These are phyloP conservation scores for Pachyrhizus erosus DNA, from an alignment of 306 rosid genomes.

Conservation along the genomic window DNA sequence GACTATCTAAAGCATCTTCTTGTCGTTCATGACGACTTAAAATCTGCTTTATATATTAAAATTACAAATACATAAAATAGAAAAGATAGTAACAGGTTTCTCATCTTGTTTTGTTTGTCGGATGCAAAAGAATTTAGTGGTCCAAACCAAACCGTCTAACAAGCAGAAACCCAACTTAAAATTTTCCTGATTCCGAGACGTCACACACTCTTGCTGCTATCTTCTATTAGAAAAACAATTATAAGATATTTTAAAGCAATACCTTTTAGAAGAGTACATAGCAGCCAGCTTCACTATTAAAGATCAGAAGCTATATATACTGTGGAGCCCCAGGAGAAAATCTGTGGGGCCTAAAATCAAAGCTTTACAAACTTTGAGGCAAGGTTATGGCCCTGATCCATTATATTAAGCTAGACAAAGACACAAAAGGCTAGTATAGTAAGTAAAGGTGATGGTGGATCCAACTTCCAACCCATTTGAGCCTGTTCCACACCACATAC, in stretches of 20 bases:
- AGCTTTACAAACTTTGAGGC: slow-evolving; percentile 61
- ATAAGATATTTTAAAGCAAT: not conserved
- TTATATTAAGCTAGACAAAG: slow-evolving; percentile 44
- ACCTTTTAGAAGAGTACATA: slow-evolving; percentile 27
- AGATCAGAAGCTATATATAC: slow-evolving; percentile 17
- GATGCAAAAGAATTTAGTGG: slow-evolving; percentile 40
- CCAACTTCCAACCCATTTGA: slow-evolving; percentile 61
- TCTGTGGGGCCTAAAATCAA: slow-evolving; percentile 52
- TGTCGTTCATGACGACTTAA: slow-evolving; percentile 11
- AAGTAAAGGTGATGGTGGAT: slow-evolving; percentile 53
- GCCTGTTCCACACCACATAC: slow-evolving; percentile 53
- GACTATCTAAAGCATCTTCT: slow-evolving; percentile 6
- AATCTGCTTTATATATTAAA: not conserved
- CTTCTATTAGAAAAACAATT: not conserved
- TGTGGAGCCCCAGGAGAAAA: slow-evolving; percentile 55
- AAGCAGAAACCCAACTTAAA: slow-evolving; percentile 38
- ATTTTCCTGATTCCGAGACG: slow-evolving; percentile 48
- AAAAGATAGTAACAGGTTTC: not conserved
- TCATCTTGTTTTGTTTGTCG: not conserved
- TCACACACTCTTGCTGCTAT: slow-evolving; percentile 30
- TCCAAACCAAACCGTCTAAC: slow-evolving; percentile 47
- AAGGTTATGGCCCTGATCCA: slow-evolving; percentile 25
- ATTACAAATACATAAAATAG: not conserved
- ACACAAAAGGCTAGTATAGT: slow-evolving; percentile 35
- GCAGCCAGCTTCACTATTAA: slow-evolving; percentile 26